Evolutionary conservation across 2,329 filamentous ascomycete genomes (phyloP).

Genomic region (Raffaelea deltoideospora): DNA sequence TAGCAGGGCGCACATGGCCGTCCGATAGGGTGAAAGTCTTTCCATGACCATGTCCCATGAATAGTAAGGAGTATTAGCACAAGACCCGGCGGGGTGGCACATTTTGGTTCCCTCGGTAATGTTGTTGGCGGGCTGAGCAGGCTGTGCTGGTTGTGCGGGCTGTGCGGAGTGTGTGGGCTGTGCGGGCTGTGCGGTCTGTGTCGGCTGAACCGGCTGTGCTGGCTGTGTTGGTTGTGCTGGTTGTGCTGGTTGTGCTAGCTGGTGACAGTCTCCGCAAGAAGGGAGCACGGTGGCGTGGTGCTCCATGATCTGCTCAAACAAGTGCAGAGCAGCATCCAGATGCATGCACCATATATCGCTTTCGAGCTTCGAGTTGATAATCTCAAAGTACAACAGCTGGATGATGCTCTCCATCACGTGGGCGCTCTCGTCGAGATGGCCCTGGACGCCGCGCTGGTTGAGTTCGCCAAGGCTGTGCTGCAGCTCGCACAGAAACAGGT

Average conservation of each 20-base stretch:
- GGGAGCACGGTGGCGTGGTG: slow-evolving; percentile 10
- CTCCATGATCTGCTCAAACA: slow-evolving; percentile 21
- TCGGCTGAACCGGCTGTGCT: too few species aligned
- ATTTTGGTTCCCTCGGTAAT: background rate
- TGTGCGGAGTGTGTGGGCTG: too few species aligned
- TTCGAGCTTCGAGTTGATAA: slow-evolving; percentile 17
- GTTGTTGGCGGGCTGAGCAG: background rate
- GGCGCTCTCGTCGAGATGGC: slow-evolving; percentile 13
- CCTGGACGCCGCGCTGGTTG: slow-evolving; percentile 12
- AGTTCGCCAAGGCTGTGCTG: slow-evolving; percentile 11
- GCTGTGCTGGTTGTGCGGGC: too few species aligned
- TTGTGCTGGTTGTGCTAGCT: too few species aligned
- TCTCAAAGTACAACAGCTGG: slow-evolving; percentile 26
- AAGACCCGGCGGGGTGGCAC: too few species aligned
- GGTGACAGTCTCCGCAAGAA: slow-evolving; percentile 1
- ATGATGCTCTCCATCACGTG: slow-evolving; percentile 23
- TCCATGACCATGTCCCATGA: slow-evolving; percentile 9
- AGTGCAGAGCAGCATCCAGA: slow-evolving; percentile 23
- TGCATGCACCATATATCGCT: slow-evolving; percentile 29
- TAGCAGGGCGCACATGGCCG: too few species aligned
- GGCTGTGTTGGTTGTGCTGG: too few species aligned
- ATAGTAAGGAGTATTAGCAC: background rate
- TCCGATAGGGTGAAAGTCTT: slow-evolving; percentile 6
- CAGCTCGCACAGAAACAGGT: slow-evolving; percentile 14
- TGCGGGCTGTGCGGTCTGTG: too few species aligned